Conservation (phyloP, 176 grass and related monocot genomes). For the Pontederia paniculata region DNA sequence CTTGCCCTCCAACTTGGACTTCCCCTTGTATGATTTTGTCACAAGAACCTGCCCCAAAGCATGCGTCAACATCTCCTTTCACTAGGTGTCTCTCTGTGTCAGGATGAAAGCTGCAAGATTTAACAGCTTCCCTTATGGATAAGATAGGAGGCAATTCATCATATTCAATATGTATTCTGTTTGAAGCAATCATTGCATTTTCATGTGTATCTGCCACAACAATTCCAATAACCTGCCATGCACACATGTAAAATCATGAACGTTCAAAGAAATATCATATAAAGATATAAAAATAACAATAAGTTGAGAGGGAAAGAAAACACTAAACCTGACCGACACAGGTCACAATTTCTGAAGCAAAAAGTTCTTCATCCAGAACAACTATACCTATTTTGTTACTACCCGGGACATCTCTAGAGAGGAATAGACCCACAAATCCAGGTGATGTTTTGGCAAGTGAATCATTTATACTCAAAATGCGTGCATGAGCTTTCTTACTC, state of each 20-base stretch:
- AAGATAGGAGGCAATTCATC: constrained; percentile 73
- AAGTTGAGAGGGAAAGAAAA: not conserved
- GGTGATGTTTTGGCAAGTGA: constrained; percentile 59
- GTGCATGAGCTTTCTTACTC: constrained; percentile 83
- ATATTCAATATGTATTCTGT: constrained; percentile 68
- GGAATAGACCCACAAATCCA: constrained; percentile 72
- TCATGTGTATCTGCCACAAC: constrained; percentile 97
- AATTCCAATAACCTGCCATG: constrained; percentile 67
- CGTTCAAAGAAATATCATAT: constrained; percentile 6
- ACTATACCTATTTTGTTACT: constrained; percentile 56
- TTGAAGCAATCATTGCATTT: constrained; percentile 75
- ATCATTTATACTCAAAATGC: constrained; percentile 77
- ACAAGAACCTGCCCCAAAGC: constrained; percentile 46
- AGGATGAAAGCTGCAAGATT: constrained; percentile 61
- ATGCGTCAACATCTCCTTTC: constrained; percentile 71
- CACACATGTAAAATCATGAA: constrained; percentile 21
- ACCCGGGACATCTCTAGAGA: constrained; percentile 64
- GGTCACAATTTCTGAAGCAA: constrained; percentile 75
- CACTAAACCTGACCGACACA: constrained; percentile 91
- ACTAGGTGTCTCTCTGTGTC: constrained; percentile 55
- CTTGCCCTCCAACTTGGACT: constrained; percentile 77
- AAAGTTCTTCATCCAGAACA: constrained; percentile 77
- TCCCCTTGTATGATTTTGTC: constrained; percentile 65
- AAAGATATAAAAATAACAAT: not conserved
- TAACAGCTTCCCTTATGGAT: constrained; percentile 73